Evolutionary conservation across 441 rosid genomes (phyloP), one percentile per base, ranked within the genome.

Genomic region (Bruguiera hainesii): DNA sequence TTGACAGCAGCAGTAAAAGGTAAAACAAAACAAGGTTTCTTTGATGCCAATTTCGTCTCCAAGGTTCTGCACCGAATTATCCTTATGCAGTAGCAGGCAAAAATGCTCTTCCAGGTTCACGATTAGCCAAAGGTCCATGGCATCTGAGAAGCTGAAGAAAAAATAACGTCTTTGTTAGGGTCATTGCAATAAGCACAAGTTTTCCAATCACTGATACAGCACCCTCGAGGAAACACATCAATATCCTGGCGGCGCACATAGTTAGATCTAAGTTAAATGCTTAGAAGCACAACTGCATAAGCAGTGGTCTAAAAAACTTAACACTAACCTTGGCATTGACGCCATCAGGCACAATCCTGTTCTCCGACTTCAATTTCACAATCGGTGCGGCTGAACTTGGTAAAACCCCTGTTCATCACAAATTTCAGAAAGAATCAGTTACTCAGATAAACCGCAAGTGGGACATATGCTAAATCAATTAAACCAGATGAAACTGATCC

Each of bases 261-360:
- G 18, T 39, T 39, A 3, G 16, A 39, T 39, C 48, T 11, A 2
- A 39, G 48, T 11, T 39, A 39, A 11, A 39, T 39, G 16, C 16
- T 55, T 23, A 9, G 26, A 53, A 53, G 5, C 29, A 53, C 0
- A 20, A 21, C 2, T 1, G 11, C 28, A 55, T 6, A 55, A 8
- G 5, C 6, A 23, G 29, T 0, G 0, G 7, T 26, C 9, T 23
- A 6, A 19, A 56, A 28, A 10, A 33, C 3, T 1, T 15, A 51
- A 71, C 11, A 15, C 65, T 59, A 60, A 93, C 98, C 97, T 93
- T 93, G 9, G 97, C 97, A 67, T 89, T 93, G 55, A 93, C 96
- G 70, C 98, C 98, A 81, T 93, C 98, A 0, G 94, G 76, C 10
- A 83, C 0, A n/a, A 90, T 86, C 61, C 85, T 79, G 67, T 85